These are phyloP conservation scores for Symbiodinium natans DNA, from an alignment of 73 alveolate genomes.

Conservation along the genomic window DNA sequence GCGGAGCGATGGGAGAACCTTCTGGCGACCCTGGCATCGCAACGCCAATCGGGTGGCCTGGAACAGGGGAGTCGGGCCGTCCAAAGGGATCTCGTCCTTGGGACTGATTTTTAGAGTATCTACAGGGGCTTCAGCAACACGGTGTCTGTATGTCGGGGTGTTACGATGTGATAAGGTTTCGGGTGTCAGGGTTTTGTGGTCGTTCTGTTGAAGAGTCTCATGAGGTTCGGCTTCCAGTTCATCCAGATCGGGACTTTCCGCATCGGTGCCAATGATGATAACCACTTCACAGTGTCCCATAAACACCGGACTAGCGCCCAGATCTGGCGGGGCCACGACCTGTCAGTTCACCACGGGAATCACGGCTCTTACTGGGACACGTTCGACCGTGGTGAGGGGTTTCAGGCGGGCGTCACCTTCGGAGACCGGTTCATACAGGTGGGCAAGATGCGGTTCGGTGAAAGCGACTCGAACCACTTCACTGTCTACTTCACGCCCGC, in stretches of 20 bases:
- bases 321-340: not conserved
- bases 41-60: not conserved
- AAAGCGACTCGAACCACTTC: not conserved
- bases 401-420: not conserved
- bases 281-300: not conserved
- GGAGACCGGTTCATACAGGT: not conserved
- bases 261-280: not conserved
- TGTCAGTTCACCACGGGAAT: not conserved
- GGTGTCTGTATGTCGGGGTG: not conserved
- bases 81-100: not conserved
- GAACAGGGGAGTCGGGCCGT: not conserved
- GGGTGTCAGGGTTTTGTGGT: not conserved
- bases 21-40: not conserved
- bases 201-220: not conserved
- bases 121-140: too few relatives aligned
- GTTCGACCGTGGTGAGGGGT: not conserved
- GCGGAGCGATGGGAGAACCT: not conserved
- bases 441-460: not conserved
- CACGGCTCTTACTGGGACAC: not conserved
- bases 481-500: not conserved
- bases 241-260: slow-evolving; percentile 10
- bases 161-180: not conserved
- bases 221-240: slow-evolving; percentile 15
- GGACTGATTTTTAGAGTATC: too few relatives aligned
- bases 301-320: not conserved